phyloP scores from a whole-genome alignment of 1,284 basidiomycete species.

The Termitomyces sp. region DNA sequence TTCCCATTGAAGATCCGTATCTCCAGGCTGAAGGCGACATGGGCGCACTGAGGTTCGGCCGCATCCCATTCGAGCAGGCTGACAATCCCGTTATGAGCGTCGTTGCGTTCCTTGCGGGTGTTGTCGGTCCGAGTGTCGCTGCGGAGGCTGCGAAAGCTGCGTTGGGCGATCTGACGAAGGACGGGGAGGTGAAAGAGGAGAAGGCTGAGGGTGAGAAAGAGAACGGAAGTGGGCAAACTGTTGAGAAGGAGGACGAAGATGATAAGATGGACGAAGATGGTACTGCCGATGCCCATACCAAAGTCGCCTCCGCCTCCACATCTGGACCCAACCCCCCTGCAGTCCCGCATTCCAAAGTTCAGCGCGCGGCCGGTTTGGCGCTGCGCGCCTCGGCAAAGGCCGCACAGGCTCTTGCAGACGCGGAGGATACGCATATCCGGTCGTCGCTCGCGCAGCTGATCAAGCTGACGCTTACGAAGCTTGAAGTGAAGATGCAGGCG shows the following conservation, averaged over 20 bases:
- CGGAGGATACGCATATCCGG: slow-evolving; percentile 81
- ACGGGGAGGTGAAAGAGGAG: slow-evolving; percentile 29
- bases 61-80: slow-evolving; percentile 88
- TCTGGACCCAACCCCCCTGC: slow-evolving; percentile 30
- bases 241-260: slow-evolving; percentile 28
- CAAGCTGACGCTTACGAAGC: slow-evolving; percentile 87
- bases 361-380: slow-evolving; percentile 78
- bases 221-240: slow-evolving; percentile 23
- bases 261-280: slow-evolving; percentile 40
- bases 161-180: slow-evolving; percentile 66
- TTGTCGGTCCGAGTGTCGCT: slow-evolving; percentile 88
- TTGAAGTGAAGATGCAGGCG: slow-evolving; percentile 89
- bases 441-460: slow-evolving; percentile 82
- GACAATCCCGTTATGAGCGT: slow-evolving; percentile 99
- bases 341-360: slow-evolving; percentile 71
- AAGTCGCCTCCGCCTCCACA: slow-evolving; percentile 18
- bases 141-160: slow-evolving; percentile 92
- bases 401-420: slow-evolving; percentile 76
- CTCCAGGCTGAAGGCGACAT: slow-evolving; percentile 68
- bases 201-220: slow-evolving; percentile 29
- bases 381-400: slow-evolving; percentile 89
- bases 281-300: slow-evolving; percentile 19
- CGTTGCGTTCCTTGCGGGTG: slow-evolving; percentile 92
- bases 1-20: slow-evolving; percentile 97
- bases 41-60: slow-evolving; percentile 75